Evolutionary conservation across 345 rosid species (phyloP).

Genomic region (Linum usitatissimum): DNA sequence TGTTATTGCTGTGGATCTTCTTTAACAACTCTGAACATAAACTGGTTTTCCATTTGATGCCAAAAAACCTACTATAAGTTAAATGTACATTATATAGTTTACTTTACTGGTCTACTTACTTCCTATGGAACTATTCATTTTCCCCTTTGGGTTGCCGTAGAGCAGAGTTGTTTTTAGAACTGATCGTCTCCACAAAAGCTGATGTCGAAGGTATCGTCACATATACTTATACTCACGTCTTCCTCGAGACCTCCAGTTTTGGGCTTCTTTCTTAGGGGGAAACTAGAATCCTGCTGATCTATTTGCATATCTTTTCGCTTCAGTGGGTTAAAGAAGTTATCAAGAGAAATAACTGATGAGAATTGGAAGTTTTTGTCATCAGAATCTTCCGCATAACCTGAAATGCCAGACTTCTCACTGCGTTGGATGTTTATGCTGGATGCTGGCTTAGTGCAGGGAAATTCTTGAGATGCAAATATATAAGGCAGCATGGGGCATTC

Average conservation of each 20-base stretch:
- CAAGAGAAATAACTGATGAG: slow-evolving; percentile 13
- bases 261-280: slow-evolving; percentile 17
- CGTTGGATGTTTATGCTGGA: slow-evolving; percentile 24
- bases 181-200: slow-evolving; percentile 13
- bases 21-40: slow-evolving; percentile 1
- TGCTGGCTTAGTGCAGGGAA: slow-evolving; percentile 12
- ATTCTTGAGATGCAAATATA: slow-evolving; percentile 27
- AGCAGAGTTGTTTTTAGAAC: slow-evolving; percentile 12
- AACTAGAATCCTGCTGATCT: slow-evolving; percentile 3
- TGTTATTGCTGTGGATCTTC: neutral
- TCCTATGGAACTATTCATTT: slow-evolving; percentile 18
- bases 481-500: slow-evolving; percentile 32
- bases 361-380: slow-evolving; percentile 8
- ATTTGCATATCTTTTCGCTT: slow-evolving; percentile 18
- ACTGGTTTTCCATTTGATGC: neutral
- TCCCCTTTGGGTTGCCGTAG: slow-evolving; percentile 16
- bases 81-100: neutral
- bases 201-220: slow-evolving; percentile 12
- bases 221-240: slow-evolving; percentile 10
- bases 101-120: slow-evolving; percentile 9
- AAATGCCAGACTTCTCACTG: slow-evolving; percentile 11
- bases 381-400: slow-evolving; percentile 2
- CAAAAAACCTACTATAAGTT: neutral
- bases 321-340: slow-evolving; percentile 15
- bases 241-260: slow-evolving; percentile 4